Base-by-base conservation (phyloP, 305 asterid species). In the Fraxinus sp. region DNA sequence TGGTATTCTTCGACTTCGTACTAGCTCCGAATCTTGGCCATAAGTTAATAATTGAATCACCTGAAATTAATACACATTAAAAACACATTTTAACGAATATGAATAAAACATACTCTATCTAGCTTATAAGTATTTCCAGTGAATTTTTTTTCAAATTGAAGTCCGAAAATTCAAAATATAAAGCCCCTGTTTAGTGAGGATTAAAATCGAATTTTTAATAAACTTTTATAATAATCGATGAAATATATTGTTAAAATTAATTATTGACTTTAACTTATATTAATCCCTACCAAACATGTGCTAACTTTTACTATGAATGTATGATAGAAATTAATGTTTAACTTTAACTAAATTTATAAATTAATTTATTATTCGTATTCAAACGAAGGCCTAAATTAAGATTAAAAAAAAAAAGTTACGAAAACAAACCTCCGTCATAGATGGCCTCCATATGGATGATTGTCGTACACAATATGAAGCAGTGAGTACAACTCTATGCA, bases 381-480 rank as follows among this genome's bases (percentile, higher is more conserved):
- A 0, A 13, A 11, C 18, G 6, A 16, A 46, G 57, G 18, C 57
- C n/a, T 13, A 49, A 49, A 49, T 49, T 49, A 49, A 49, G 6
- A 43, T 43, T 37, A 5, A 37, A 6, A 7, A 6, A 49, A 77
- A 73, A 28, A 20, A 4, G 18, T 0, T 24, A 68, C 13, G 75
- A 68, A 26, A 11, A n/a, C 75, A 1, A 82, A 94, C 98, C 93
- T 94, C 92, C 1, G 90, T 91, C 91, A 89, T 94, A n/a, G 98
- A 91, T 0, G 98, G 97, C 71, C 97, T 91, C 93, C 91, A 92
- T 26, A 83, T 82, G 0, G 98, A 88, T 57, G 95, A 86, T 30
- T 93, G 97, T 5, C 95, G 82, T 3, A 90, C 90, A 74, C 98
- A 94, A 71, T 87, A 88, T 49, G 98, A 93, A 80, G 98, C 97